Evolutionary conservation across 805 yeast genomes (phyloP).

Genomic region (Sugiyamaella marilandica): DNA sequence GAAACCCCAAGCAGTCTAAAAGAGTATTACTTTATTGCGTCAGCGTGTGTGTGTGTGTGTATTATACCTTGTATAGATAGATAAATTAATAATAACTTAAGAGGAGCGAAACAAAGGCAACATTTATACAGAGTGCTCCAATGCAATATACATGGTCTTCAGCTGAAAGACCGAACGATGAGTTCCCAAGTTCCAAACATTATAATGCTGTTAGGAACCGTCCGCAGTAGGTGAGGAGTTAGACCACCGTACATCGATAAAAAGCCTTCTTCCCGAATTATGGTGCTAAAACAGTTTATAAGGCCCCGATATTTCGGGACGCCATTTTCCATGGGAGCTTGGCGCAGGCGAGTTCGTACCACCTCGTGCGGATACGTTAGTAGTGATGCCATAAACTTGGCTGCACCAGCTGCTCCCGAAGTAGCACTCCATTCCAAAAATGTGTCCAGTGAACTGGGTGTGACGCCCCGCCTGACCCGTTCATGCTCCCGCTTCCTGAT

Average conservation of each 20-base stretch:
- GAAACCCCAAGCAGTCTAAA: no score
- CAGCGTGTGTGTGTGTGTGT: background rate
- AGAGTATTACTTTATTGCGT: no score
- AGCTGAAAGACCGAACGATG: slow-evolving; percentile 31
- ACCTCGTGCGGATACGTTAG: slow-evolving; percentile 97
- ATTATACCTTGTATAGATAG: background rate
- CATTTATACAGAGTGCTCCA: background rate
- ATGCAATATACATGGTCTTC: background rate
- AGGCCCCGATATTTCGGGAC: slow-evolving; percentile 85
- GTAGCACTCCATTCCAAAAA: slow-evolving; percentile 89
- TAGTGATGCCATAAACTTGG: slow-evolving; percentile 87
- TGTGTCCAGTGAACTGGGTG: slow-evolving; percentile 48
- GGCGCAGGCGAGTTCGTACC: slow-evolving; percentile 90
- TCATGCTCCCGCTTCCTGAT: slow-evolving; percentile 51
- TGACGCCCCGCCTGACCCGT: slow-evolving; percentile 33
- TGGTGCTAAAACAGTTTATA: slow-evolving; percentile 75
- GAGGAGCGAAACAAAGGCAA: background rate
- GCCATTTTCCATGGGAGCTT: slow-evolving; percentile 81
- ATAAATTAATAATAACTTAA: background rate
- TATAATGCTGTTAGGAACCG: slow-evolving; percentile 95
- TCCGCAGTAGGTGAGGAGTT: slow-evolving; percentile 93
- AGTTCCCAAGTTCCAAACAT: slow-evolving; percentile 99
- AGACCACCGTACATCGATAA: slow-evolving; percentile 94
- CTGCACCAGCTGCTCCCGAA: slow-evolving; percentile 96
- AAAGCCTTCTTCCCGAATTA: slow-evolving; percentile 89